Base-by-base conservation (phyloP, 108 stramenopile genomes). In the Fragilaria crotonensis region DNA sequence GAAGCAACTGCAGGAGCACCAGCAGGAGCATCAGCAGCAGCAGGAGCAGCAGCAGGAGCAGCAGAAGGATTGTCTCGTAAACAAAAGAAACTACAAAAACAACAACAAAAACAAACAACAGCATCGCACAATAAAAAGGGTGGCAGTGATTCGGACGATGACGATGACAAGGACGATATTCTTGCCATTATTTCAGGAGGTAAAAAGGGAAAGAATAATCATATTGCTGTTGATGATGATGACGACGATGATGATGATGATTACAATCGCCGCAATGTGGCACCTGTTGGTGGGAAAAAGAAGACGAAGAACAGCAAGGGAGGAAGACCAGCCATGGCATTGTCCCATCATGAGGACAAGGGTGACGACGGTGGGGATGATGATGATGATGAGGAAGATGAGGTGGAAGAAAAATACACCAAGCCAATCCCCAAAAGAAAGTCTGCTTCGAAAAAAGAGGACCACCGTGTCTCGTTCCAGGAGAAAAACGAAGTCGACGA, bases 211-310 rank as follows among this genome's bases (percentile, higher is more conserved):
- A 54, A 30, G 7, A 56, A 56, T 19, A 20, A 56, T 23, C 53
- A 55, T 7, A 41, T 7, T 14, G 36, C 7, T 14, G 36, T 11
- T 41, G 36, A 41, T 41, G 14, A 41, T 11, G 36, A 41, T 11
- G 11, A 30, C 25, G 63, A 55, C 25, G 60, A 62, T 44, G 48
- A 59, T 18, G 36, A 59, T 21, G 36, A 62, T 30, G 27, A 20
- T 30, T 26, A 28, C 9, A 26, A 25, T 23, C 27, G 51, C 26
- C 51, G 1, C 26, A 52, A 25, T 26, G 51, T 52, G 28, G 41
- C 41, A 44, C 14, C 41, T 14, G 41, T 17, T 14, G 51, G 25
- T 22, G 28, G 23, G 50, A 62, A 28, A 28, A 62, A 52, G 61
- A 62, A 29, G 23, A 18, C 1, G 2, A 45, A 45, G 14, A 62